phyloP scores from a whole-genome alignment of 192 early-diverging fungal species.

The Coemansia javaensis region DNA sequence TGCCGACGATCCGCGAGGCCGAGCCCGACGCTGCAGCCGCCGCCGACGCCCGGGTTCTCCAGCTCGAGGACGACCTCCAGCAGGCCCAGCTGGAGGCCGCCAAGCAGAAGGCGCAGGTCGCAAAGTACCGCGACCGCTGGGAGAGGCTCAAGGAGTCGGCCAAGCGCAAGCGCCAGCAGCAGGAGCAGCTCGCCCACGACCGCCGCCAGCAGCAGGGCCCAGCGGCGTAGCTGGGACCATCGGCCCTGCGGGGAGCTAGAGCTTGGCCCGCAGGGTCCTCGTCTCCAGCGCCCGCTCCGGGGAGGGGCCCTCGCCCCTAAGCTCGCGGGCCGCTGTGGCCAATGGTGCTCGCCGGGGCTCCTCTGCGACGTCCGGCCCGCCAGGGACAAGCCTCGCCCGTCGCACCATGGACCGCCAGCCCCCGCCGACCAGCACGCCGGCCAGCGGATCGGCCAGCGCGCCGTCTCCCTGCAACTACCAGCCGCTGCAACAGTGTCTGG shows the following conservation, averaged over 20 bases:
- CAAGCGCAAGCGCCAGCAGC: constrained; percentile 45
- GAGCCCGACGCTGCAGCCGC: background rate
- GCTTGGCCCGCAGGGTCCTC: no score
- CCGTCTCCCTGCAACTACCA: constrained; percentile 53
- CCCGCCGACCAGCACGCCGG: background rate
- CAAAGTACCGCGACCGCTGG: constrained; percentile 49
- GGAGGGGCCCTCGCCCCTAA: no score
- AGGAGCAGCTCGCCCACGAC: background rate
- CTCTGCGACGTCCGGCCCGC: no score
- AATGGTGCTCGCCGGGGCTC: no score
- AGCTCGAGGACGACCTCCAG: constrained; percentile 31
- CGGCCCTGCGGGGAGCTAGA: no score
- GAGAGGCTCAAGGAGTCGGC: constrained; percentile 49
- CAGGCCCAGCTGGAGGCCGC: constrained; percentile 22
- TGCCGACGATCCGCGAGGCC: constrained; percentile 24
- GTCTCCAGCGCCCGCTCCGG: no score
- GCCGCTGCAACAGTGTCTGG: constrained; percentile 56
- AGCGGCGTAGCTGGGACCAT: no score
- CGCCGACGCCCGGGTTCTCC: constrained; percentile 10
- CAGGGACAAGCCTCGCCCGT: no score
- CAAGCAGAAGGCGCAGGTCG: constrained; percentile 37
- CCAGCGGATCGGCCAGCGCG: no score
- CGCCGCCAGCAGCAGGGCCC: no score
- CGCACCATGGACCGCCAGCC: constrained; percentile 1
- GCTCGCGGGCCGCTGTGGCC: no score